Evolutionary conservation across 345 rosid species (phyloP).

Genomic region (Camelina neglecta): DNA sequence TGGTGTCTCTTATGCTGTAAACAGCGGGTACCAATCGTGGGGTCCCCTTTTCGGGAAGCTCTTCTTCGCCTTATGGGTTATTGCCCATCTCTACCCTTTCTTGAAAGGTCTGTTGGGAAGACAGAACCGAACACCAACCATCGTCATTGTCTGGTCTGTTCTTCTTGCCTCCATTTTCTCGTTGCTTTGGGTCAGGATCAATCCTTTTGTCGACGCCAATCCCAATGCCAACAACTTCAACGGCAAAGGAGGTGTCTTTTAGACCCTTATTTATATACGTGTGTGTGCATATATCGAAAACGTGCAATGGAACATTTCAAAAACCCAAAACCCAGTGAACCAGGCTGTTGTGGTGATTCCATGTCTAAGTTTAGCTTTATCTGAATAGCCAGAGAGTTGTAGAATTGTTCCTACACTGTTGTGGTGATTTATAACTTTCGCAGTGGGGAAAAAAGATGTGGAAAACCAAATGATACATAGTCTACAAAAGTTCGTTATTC

Average conservation of each 20-base stretch:
- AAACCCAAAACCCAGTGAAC: conserved; percentile 8
- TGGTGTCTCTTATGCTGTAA: conserved; percentile 91
- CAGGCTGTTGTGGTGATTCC: conserved; percentile 7
- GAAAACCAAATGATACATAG: conserved; percentile 30
- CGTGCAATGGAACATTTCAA: conserved; percentile 18
- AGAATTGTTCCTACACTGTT: conserved; percentile 31
- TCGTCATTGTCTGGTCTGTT: conserved; percentile 97
- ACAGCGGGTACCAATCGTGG: conserved; percentile 99
- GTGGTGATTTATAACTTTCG: conserved; percentile 29
- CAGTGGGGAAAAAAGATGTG: conserved; percentile 26
- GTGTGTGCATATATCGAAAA: conserved; percentile 38
- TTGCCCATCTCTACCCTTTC: conserved; percentile 98
- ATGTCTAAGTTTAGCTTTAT: conserved; percentile 30
- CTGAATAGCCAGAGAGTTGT: conserved; percentile 29
- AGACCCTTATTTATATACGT: conserved; percentile 39
- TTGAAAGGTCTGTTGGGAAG: conserved; percentile 96
- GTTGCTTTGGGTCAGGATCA: conserved; percentile 96
- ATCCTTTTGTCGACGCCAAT: conserved; percentile 71
- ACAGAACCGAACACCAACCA: conserved; percentile 95
- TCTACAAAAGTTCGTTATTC: conserved; percentile 32
- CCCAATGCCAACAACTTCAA: conserved; percentile 55
- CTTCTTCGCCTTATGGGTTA: conserved; percentile 96
- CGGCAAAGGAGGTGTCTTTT: conserved; percentile 72
- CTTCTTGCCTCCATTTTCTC: conserved; percentile 99
- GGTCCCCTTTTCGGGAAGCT: conserved; percentile 97